Base-by-base conservation (phyloP, 371 early-diverging fungal genomes). In the Actinomortierella ambigua region DNA sequence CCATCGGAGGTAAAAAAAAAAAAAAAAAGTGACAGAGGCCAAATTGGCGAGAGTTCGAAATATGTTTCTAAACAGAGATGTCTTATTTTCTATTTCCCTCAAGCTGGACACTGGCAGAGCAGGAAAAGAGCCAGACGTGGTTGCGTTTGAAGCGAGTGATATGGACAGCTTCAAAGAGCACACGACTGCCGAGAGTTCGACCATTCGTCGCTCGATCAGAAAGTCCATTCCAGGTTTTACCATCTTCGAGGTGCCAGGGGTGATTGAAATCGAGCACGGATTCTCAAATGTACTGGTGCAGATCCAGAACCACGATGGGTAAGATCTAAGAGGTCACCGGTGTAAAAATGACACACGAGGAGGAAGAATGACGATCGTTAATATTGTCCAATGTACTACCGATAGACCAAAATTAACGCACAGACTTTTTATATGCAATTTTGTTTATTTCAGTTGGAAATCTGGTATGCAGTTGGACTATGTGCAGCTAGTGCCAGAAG, bases 271-370 rank as follows among this genome's bases (percentile, higher is more conserved):
- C 14, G 67, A 67, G n/a, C 63, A 61, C 13, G 57, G 53, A 17
- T 54, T 26, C 18, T 60, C 50, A 11, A 50, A 53, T 17, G 73
- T 73, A 24, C 60, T 48, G 54, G 39, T 66, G 13, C 66, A 73
- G 49, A 67, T 73, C 52, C 59, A 60, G 9, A 73, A 73, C 22
- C 49, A 60, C 7, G 73, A 66, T 24, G 73, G 58, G 73, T 73
- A 66, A 53, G 63, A 34, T 11, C 34, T 34, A 11, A 34, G n/a
- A n/a, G n/a, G n/a, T n/a, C n/a, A n/a, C n/a, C n/a, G n/a, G n/a
- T n/a, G n/a, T n/a, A n/a, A n/a, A n/a, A n/a, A n/a, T n/a, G n/a
- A n/a, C n/a, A n/a, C n/a, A n/a, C n/a, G n/a, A n/a, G n/a, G n/a
- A n/a, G n/a, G n/a, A n/a, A n/a, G n/a, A n/a, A n/a, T n/a, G n/a